Base-by-base conservation (phyloP, 768 basidiomycete genomes). In the Imleria badia region DNA sequence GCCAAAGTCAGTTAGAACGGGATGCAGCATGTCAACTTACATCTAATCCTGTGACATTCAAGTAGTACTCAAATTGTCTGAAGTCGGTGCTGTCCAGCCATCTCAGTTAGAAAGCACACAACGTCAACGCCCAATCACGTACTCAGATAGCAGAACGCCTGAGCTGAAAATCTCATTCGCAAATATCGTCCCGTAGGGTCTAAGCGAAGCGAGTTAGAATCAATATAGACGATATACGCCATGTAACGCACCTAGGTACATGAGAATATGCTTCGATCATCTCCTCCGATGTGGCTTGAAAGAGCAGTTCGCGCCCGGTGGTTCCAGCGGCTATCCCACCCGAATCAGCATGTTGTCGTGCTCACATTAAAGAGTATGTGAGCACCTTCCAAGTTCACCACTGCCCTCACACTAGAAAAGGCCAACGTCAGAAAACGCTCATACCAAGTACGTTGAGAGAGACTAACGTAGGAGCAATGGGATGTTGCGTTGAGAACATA, bases 141-240 rank as follows among this genome's bases (percentile, higher is more conserved):
- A 96, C 93, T 98, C 95, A 10, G 91, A 94, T 36, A 95, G 73
- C 41, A 98, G 76, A 51, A 98, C 81, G 0, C 95, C 94, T 1
- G 93, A 95, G 57, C 86, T 86, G 73, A 98, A 98, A 23, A 98
- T 80, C 55, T 98, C 96, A 55, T 91, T 90, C 5, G 95, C 96
- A 43, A 91, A 80, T 58, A 96, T 81, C 0, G 92, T 91, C 2
- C 93, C 96, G 52, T 87, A 89, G 0, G 96, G 95, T 61, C 89
- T 87, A 42, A 34, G 46, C 6, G 12, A 26, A n/a, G 20, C 10
- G 5, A 49, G 39, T 12, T 17, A 48, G 13, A 33, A 51, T 54
- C 26, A 42, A 41, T 14, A 38, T 40, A 10, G 3, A 23, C 8
- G 6, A 36, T 49, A 13, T 52, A 40, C 14, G 26, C 3, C 33